Percentiles rank a stretch among this genome's conserved stretches.
Conservation (phyloP, 2,329 filamentous ascomycete species). For the Apiospora aurea region DNA sequence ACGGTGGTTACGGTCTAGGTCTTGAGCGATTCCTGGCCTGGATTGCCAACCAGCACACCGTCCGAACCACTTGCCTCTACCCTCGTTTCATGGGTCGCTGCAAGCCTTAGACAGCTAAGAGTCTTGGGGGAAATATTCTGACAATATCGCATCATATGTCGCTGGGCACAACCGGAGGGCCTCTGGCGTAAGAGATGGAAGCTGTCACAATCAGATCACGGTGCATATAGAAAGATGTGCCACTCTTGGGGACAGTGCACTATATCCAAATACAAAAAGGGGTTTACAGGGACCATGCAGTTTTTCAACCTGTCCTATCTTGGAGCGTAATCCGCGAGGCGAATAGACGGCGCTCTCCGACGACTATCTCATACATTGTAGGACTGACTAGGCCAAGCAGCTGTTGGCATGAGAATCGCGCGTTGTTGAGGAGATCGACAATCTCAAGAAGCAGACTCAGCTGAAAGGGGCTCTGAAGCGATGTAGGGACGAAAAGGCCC, state of each 20-base stretch:
- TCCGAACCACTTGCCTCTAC: constrained; percentile 75
- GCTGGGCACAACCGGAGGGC: not conserved
- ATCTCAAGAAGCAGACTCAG: too few relatives aligned
- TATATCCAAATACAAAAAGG: not conserved
- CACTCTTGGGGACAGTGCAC: not conserved
- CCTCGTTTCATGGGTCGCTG: constrained; percentile 83
- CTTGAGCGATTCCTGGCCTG: constrained; percentile 79
- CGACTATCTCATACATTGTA: not conserved
- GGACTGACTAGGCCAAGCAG: too few relatives aligned
- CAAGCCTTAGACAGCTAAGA: constrained; percentile 64
- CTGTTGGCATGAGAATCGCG: too few relatives aligned
- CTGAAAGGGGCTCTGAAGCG: too few relatives aligned
- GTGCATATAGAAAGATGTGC: not conserved
- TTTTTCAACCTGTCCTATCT: not conserved
- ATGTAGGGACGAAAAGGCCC: too few relatives aligned
- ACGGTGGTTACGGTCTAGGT: constrained; percentile 92
- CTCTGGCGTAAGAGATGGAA: not conserved
- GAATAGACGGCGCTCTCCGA: not conserved
- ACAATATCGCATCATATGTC: not conserved
- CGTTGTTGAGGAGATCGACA: too few relatives aligned
- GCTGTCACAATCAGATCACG: not conserved
- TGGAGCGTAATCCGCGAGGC: not conserved
- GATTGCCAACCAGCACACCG: constrained; percentile 69
- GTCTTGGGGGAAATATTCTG: not conserved
- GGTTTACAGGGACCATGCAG: not conserved